Base-by-base conservation (phyloP, 1,284 basidiomycete species). In the Tylopilus orsonianus region DNA sequence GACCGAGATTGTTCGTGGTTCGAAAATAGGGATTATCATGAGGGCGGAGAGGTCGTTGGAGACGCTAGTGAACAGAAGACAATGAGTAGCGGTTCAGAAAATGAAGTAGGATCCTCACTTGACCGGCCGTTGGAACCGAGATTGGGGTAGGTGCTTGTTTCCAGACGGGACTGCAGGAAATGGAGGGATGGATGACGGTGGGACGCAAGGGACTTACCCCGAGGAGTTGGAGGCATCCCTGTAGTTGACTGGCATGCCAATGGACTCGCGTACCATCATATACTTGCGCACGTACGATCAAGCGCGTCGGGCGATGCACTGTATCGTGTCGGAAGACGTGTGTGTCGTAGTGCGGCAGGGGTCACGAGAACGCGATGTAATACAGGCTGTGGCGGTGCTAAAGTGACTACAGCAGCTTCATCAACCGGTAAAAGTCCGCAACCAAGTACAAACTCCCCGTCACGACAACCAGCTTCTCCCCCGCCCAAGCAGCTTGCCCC, bases 361-460 rank as follows among this genome's bases (percentile, higher is more conserved):
- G 47, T 41, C 33, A 52, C 27, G 27, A 20, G 36, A 22, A 38
- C 36, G 36, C 22, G 36, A 19, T 18, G 22, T 37, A 39, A 26
- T 18, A 27, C 38, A 16, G 10, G 23, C 20, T 16, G 38, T 39
- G 38, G 38, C 38, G 24, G 38, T 39, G 38, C 23, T 26, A 8
- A n/a, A n/a, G n/a, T n/a, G n/a, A n/a, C n/a, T n/a, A n/a, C n/a
- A 65, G 50, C 23, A 26, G 8, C 42, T 45, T 40, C 33, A 61
- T 23, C 42, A 86, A 56, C 48, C 91, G 74, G 72, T 94, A 95
- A 49, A 92, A 81, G 71, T 96, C 93, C 14, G 91, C 91, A 3
- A 93, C 88, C 38, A 95, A 78, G 69, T 96, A 97, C 58, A 96
- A 65, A 66, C 93, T 97, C 20, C 93, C 93, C n/a, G 90, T 87